phyloP scores from a whole-genome alignment of 2,329 filamentous ascomycete species.

The Coniochaeta sp. region DNA sequence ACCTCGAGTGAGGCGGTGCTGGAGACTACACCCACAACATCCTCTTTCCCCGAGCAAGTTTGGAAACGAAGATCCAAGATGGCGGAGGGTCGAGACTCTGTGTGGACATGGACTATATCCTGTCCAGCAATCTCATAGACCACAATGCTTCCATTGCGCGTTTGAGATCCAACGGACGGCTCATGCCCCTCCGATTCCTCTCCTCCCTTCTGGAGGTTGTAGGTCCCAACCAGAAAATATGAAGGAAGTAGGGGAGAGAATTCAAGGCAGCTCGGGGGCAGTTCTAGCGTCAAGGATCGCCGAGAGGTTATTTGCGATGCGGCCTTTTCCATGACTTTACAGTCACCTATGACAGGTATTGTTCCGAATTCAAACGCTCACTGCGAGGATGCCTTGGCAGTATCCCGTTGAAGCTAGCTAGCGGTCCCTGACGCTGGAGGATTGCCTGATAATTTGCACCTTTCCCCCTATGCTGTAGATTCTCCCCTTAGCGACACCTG shows the following conservation, averaged over 20 bases:
- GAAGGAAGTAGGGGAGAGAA: conserved; percentile 56
- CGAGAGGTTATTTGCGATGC: conserved; percentile 28
- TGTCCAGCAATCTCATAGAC: conserved; percentile 49
- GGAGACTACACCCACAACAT: conserved; percentile 65
- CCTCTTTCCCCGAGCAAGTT: conserved; percentile 32
- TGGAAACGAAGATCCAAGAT: conserved; percentile 83
- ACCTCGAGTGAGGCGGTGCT: conserved; percentile 67
- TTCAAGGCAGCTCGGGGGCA: conserved; percentile 72
- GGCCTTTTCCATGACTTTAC: neutral
- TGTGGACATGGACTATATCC: conserved; percentile 49
- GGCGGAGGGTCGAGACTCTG: conserved; percentile 57
- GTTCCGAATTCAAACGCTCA: neutral
- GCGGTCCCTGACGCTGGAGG: no score
- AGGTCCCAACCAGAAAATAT: conserved; percentile 77
- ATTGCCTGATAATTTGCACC: no score
- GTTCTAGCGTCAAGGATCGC: conserved; percentile 46
- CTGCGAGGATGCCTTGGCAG: no score
- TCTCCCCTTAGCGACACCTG: no score
- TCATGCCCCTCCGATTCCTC: conserved; percentile 7
- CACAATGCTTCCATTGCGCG: conserved; percentile 65
- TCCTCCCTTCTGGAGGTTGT: conserved; percentile 55
- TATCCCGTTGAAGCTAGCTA: no score
- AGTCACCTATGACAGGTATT: neutral
- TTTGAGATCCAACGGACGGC: conserved; percentile 39
- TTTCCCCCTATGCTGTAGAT: no score